Evolutionary conservation across 2,329 filamentous ascomycete genomes (phyloP).

Genomic region (Penicillium sp.): DNA sequence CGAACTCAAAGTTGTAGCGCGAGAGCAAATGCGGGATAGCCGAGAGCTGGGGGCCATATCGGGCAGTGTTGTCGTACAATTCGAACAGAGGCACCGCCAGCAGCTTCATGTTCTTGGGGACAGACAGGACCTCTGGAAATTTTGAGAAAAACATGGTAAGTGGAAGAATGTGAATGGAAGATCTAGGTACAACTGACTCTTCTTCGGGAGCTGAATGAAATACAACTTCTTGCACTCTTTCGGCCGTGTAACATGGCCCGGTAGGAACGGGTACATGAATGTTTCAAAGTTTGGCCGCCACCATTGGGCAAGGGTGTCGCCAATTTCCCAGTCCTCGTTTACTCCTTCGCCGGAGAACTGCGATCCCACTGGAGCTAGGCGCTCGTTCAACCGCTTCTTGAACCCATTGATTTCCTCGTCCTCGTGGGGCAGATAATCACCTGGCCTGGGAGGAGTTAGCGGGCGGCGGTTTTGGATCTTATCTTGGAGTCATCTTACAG

Average conservation of each 20-base stretch:
- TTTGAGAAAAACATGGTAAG: neutral
- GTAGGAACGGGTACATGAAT: constrained; percentile 99
- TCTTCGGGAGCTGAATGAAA: constrained; percentile 89
- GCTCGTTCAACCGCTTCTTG: constrained; percentile 87
- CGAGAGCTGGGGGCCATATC: constrained; percentile 93
- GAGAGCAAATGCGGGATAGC: constrained; percentile 94
- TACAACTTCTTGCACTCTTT: constrained; percentile 99
- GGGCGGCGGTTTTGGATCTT: no score
- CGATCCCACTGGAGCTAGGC: constrained; percentile 86
- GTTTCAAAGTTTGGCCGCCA: constrained; percentile 99
- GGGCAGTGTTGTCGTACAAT: constrained; percentile 92
- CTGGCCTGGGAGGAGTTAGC: constrained; percentile 57
- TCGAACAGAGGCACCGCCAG: constrained; percentile 96
- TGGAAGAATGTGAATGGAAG: neutral
- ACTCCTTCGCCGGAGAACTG: constrained; percentile 79
- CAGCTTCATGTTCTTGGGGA: constrained; percentile 99
- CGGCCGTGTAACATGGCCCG: constrained; percentile 89
- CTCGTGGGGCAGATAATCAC: constrained; percentile 83
- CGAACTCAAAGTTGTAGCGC: constrained; percentile 95
- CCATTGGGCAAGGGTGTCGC: constrained; percentile 95
- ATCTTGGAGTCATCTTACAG: constrained; percentile 52
- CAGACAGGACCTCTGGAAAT: constrained; percentile 78
- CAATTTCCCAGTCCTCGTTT: constrained; percentile 91
- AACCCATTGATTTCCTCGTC: constrained; percentile 95
- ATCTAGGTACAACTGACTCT: constrained; percentile 61